Evolutionary conservation across 192 early-diverging fungal genomes (phyloP), one percentile per base, ranked within the genome.

Genomic region (Backusella luteola): DNA sequence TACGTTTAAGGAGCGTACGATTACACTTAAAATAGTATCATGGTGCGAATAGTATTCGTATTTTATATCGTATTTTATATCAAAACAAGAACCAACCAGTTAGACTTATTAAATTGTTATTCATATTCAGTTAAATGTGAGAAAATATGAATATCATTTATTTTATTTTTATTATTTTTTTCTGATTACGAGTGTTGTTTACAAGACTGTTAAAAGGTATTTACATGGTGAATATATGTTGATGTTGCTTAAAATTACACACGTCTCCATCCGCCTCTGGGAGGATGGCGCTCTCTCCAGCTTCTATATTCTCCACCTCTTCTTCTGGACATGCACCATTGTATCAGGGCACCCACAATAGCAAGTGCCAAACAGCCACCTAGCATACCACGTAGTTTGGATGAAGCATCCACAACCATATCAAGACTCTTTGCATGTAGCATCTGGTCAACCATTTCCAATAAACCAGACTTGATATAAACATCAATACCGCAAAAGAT

Each of bases 401-500:
- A 75, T 38, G 81, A 83, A 46, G 79, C 75, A 4, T 73, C 32
- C 41, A 81, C 76, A 6, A 69, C 77, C 14, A 71, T 2, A 53
- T 74, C 34, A 4, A 75, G 23, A 34, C 81, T 82, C 9, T 82
- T 77, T 23, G 85, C 82, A 72, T 84, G 83, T 73, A 93, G 74
- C 75, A 94, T 89, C 3, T 80, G 75, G 21, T 83, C 66, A 19
- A 91, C 80, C n/a, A 90, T 85, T 34, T 90, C 84, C 35, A 83
- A 75, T 80, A 94, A 92, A 6, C 95, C 95, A 14, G 93, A 91
- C 15, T 89, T 79, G n/a, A 87, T 86, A 84, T 94, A 97, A 74
- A 91, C 87, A 82, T 97, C 96, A 44, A 96, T 87, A 66, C 96
- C 96, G 26, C 91, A 73, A 76, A 93, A 88, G 81, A 95, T 87